Conservation (phyloP, 441 rosid genomes). For the Pelargonium cotyledonis region DNA sequence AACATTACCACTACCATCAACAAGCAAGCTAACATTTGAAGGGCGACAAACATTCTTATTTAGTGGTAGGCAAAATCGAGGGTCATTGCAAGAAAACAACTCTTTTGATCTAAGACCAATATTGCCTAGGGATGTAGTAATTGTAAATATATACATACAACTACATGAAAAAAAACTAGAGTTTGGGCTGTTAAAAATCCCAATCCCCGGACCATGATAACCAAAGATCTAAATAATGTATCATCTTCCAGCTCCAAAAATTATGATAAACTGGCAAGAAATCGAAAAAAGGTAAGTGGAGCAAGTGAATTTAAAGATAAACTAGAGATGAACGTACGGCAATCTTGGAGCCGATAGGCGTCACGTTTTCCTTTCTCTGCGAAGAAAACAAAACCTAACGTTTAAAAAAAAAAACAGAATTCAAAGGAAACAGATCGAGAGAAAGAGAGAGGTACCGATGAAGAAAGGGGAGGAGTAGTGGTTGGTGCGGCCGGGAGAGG, state of each 20-base stretch:
- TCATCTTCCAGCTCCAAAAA: neutral
- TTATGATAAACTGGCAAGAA: neutral
- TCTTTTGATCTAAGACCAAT: no score
- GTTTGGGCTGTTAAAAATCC: no score
- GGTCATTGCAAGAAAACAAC: no score
- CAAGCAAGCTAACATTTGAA: neutral
- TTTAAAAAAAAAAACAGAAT: neutral
- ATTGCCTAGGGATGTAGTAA: no score
- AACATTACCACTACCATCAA: neutral
- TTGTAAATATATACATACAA: no score
- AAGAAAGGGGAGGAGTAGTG: conserved; percentile 1
- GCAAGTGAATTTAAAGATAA: neutral
- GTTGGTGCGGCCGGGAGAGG: neutral
- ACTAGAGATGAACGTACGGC: conserved; percentile 30
- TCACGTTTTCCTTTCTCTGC: conserved; percentile 68
- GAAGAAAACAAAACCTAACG: conserved; percentile 6
- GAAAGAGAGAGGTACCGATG: neutral
- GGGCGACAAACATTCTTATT: neutral
- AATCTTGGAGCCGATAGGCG: conserved; percentile 57
- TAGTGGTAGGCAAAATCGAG: neutral
- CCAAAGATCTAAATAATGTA: no score
- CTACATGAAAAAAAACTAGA: no score
- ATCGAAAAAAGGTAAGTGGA: neutral
- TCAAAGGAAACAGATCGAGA: neutral
- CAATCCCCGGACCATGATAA: no score